Conservation (phyloP, 257 asterid species). For the Forsythia suspensa region DNA sequence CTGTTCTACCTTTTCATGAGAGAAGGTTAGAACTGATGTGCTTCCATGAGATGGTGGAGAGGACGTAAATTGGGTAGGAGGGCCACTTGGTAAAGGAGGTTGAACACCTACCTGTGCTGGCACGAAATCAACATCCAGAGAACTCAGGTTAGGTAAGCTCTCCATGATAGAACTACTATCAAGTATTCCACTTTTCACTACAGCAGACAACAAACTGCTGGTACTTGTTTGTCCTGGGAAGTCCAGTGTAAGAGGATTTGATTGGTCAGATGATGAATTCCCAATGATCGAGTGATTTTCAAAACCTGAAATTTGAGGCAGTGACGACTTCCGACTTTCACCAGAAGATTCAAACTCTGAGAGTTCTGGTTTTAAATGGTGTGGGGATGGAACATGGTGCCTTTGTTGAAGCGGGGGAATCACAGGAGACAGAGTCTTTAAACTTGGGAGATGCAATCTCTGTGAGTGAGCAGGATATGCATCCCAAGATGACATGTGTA, state of each 20-base stretch:
- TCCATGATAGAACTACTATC: constrained; percentile 25
- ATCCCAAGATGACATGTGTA: constrained; percentile 33
- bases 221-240: constrained; percentile 60
- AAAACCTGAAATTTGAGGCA: constrained; percentile 34
- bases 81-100: constrained; percentile 32
- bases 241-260: constrained; percentile 38
- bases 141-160: constrained; percentile 29
- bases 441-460: constrained; percentile 34
- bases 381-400: constrained; percentile 31
- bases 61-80: constrained; percentile 19
- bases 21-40: constrained; percentile 16
- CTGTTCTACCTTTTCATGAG: constrained; percentile 41
- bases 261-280: constrained; percentile 47
- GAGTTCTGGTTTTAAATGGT: constrained; percentile 35
- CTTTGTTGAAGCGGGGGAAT: constrained; percentile 37
- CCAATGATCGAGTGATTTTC: constrained; percentile 34
- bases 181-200: constrained; percentile 47
- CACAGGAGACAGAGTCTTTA: constrained; percentile 34
- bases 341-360: constrained; percentile 14
- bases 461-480: constrained; percentile 20
- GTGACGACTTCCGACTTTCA: constrained; percentile 17
- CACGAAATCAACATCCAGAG: constrained; percentile 35
- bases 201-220: constrained; percentile 55
- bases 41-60: constrained; percentile 25
- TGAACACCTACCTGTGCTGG: constrained; percentile 31